Conservation (phyloP, 768 basidiomycete species). For the Pulveroboletus ravenelii region DNA sequence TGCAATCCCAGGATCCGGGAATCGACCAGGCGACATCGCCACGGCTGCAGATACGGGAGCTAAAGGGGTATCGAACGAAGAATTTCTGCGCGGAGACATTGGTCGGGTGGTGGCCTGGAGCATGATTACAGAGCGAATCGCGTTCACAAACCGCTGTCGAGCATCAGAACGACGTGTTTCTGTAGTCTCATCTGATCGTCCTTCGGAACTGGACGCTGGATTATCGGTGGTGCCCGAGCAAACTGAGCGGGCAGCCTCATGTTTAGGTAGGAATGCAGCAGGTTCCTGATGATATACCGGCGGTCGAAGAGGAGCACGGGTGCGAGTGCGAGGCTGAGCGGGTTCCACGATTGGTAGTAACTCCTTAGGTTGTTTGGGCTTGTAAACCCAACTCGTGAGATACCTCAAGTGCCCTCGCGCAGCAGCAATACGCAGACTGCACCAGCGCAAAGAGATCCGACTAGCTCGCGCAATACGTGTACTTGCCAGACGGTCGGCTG, state of each 20-base stretch:
- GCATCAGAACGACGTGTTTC: constrained; percentile 26
- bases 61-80: constrained; percentile 27
- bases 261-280: constrained; percentile 12
- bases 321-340: constrained; percentile 13
- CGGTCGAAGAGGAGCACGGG: constrained; percentile 9
- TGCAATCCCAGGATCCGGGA: constrained; percentile 32
- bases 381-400: constrained; percentile 24
- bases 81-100: constrained; percentile 29
- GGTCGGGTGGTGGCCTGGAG: constrained; percentile 32
- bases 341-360: constrained; percentile 22
- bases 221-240: constrained; percentile 26
- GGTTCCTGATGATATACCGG: constrained; percentile 22
- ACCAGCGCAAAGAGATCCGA: constrained; percentile 26
- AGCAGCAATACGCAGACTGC: constrained; percentile 15
- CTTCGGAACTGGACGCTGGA: constrained; percentile 25
- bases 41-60: constrained; percentile 16
- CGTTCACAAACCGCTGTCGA: constrained; percentile 36
- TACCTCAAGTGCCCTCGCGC: constrained; percentile 21
- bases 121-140: constrained; percentile 47
- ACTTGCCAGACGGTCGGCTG: constrained; percentile 23
- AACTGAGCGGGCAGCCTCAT: constrained; percentile 23
- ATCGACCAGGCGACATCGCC: constrained; percentile 29
- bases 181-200: constrained; percentile 24
- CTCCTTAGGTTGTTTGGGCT: constrained; percentile 18
- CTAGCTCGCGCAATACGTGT: constrained; percentile 23